Conservation (phyloP, 2,329 filamentous ascomycete species). For the Talaromyces albobiverticillius region DNA sequence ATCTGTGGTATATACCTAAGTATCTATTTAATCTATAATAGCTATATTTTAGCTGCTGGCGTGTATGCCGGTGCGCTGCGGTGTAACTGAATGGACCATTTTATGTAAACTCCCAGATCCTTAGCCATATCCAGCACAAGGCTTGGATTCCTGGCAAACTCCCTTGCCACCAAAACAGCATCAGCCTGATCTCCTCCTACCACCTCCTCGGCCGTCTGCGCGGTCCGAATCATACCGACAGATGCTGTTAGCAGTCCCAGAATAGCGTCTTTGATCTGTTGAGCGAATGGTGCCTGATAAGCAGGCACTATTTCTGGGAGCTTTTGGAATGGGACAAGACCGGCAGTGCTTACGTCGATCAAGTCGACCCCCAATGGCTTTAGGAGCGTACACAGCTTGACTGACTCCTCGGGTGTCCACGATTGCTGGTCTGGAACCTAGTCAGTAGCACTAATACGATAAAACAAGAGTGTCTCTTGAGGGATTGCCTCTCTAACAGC, state of each 20-base stretch:
- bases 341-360: conserved; percentile 45
- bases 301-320: background rate
- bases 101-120: background rate
- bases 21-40: too few species aligned
- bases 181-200: background rate
- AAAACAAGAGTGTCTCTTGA: conserved; percentile 64
- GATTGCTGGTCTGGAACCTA: conserved; percentile 65
- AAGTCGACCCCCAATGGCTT: conserved; percentile 46
- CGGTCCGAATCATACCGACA: background rate
- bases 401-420: conserved; percentile 41
- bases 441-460: conserved; percentile 69
- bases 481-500: conserved; percentile 54
- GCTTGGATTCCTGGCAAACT: background rate
- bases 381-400: conserved; percentile 38
- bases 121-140: background rate
- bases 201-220: background rate
- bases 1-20: too few species aligned
- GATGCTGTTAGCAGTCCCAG: background rate
- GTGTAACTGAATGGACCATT: too few species aligned
- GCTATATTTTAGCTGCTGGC: too few species aligned
- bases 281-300: background rate
- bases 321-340: conserved; percentile 14
- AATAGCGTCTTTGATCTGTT: background rate
- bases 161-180: background rate
- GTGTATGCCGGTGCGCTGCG: too few species aligned